Percentiles rank a stretch among this genome's conserved stretches.
phyloP scores from a whole-genome alignment of 352 stramenopile species.

The Proteromonas lacertae region DNA sequence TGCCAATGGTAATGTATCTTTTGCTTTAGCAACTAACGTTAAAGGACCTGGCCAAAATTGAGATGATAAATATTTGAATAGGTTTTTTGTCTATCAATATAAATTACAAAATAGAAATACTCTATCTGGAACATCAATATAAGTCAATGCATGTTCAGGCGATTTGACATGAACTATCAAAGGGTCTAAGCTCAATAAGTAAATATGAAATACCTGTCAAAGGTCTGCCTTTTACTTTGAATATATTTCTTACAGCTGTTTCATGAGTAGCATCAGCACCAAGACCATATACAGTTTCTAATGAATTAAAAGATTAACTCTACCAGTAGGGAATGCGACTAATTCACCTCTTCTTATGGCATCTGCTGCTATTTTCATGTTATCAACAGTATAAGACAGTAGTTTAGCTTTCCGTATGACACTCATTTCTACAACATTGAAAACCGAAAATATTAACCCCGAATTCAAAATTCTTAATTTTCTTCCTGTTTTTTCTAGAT shows the following conservation, averaged over 20 bases:
- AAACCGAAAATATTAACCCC: too few relatives aligned
- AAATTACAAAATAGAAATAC: slow-evolving; percentile 9
- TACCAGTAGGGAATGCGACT: slow-evolving; percentile 81
- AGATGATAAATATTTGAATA: slow-evolving; percentile 37
- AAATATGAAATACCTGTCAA: too few relatives aligned
- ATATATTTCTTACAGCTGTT: slow-evolving; percentile 67
- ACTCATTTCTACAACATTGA: too few relatives aligned
- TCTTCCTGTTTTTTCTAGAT: too few relatives aligned
- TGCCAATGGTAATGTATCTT: slow-evolving; percentile 29
- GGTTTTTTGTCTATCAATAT: slow-evolving; percentile 1
- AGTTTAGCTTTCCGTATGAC: background rate
- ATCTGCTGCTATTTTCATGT: slow-evolving; percentile 13
- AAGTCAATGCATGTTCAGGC: slow-evolving; percentile 31
- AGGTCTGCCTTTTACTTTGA: slow-evolving; percentile 34
- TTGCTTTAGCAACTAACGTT: slow-evolving; percentile 70
- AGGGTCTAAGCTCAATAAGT: slow-evolving; percentile 64
- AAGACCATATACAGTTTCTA: slow-evolving; percentile 96
- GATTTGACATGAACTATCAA: slow-evolving; percentile 84
- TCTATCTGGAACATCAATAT: slow-evolving; percentile 53
- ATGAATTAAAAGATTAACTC: too few relatives aligned
- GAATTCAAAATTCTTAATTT: too few relatives aligned
- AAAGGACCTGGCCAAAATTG: slow-evolving; percentile 85
- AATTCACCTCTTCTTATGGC: slow-evolving; percentile 29
- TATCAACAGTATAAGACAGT: background rate
- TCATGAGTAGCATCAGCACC: slow-evolving; percentile 76